A percentile compares a stretch with the other conserved stretches of the same genome.
phyloP scores from a whole-genome alignment of 176 grass and related monocot genomes.

The Oryza punctata region DNA sequence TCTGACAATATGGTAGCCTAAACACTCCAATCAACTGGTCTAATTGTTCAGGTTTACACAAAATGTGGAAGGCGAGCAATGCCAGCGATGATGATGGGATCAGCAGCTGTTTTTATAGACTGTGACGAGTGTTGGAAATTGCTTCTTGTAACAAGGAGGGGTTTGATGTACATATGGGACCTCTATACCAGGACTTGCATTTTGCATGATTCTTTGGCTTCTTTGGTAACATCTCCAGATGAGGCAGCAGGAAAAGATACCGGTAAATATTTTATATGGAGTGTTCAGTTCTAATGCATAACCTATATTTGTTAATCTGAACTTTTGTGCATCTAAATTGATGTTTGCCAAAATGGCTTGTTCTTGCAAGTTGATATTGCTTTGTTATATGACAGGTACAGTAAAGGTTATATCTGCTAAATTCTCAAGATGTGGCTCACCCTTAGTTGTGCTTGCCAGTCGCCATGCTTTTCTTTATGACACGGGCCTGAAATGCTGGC shows the following conservation, averaged over 20 bases:
- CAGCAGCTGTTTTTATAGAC: slow-evolving; percentile 85
- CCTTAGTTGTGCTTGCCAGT: slow-evolving; percentile 78
- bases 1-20: neutral
- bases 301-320: slow-evolving; percentile 13
- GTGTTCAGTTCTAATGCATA: slow-evolving; percentile 17
- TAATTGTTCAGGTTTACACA: slow-evolving; percentile 79
- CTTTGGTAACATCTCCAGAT: slow-evolving; percentile 62
- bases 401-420: slow-evolving; percentile 88
- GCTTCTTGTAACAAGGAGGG: slow-evolving; percentile 85
- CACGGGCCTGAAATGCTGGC: slow-evolving; percentile 84
- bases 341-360: slow-evolving; percentile 10
- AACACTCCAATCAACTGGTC: neutral
- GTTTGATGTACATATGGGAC: slow-evolving; percentile 88
- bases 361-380: slow-evolving; percentile 25
- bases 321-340: slow-evolving; percentile 2
- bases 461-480: slow-evolving; percentile 89
- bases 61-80: slow-evolving; percentile 79
- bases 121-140: slow-evolving; percentile 81
- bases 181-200: slow-evolving; percentile 73
- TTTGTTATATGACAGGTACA: slow-evolving; percentile 57
- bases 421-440: slow-evolving; percentile 90
- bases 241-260: slow-evolving; percentile 65
- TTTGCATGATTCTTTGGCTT: slow-evolving; percentile 79
- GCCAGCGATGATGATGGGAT: slow-evolving; percentile 91
- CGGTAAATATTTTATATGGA: slow-evolving; percentile 54